phyloP scores from a whole-genome alignment of 306 rosid species.

The Castanospermum australe region DNA sequence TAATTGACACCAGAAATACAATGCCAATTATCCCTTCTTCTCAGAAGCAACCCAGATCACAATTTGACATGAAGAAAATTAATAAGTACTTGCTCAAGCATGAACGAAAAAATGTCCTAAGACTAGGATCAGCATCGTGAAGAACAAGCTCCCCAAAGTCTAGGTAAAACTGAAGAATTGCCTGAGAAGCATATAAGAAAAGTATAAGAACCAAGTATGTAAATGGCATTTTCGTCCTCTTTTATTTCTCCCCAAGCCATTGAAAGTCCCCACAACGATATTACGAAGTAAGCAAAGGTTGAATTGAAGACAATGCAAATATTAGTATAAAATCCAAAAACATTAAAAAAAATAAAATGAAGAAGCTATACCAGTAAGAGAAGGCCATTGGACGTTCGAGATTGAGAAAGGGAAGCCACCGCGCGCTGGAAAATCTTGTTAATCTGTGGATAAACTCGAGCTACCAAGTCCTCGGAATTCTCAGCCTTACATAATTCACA shows the following conservation, averaged over 20 bases:
- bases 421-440: constrained; percentile 90
- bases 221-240: background rate
- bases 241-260: background rate
- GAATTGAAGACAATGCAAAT: background rate
- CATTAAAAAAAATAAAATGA: background rate
- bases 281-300: background rate
- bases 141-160: constrained; percentile 90
- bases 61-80: background rate
- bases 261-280: background rate
- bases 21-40: background rate
- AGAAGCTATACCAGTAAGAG: constrained; percentile 63
- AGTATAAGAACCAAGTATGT: background rate
- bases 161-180: constrained; percentile 86
- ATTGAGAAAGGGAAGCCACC: constrained; percentile 72
- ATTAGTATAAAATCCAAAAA: background rate
- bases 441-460: constrained; percentile 80
- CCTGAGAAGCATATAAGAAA: constrained; percentile 46
- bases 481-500: constrained; percentile 69
- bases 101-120: constrained; percentile 77
- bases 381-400: constrained; percentile 87
- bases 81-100: constrained; percentile 84
- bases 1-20: background rate
- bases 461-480: constrained; percentile 77
- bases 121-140: constrained; percentile 94
- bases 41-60: background rate